phyloP scores from a whole-genome alignment of 2,329 filamentous ascomycete genomes.

The Penicillium glabrum region DNA sequence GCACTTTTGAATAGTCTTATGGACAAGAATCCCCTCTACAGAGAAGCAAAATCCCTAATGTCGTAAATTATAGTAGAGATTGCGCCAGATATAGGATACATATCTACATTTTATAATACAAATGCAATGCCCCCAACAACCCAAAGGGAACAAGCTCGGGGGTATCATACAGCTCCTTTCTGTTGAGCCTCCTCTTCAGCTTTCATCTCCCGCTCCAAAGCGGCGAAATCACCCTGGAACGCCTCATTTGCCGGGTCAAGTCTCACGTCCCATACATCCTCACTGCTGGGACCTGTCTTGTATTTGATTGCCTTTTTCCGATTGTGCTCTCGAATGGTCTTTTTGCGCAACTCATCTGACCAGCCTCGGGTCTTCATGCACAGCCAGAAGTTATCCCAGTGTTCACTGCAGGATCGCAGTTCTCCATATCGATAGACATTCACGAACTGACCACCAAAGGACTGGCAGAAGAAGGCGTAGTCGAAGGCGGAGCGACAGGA shows the following conservation, averaged over 20 bases:
- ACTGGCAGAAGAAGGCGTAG: slow-evolving; percentile 90
- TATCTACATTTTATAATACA: slow-evolving; percentile 12
- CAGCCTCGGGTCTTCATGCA: slow-evolving; percentile 83
- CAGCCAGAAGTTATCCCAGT: slow-evolving; percentile 96
- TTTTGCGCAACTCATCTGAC: slow-evolving; percentile 59
- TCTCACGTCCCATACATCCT: slow-evolving; percentile 85
- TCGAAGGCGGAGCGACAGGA: slow-evolving; percentile 91
- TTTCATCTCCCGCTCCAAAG: slow-evolving; percentile 43
- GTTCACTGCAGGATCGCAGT: slow-evolving; percentile 73
- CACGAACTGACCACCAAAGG: slow-evolving; percentile 85
- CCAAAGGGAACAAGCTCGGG: background rate
- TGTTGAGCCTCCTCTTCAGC: slow-evolving; percentile 43
- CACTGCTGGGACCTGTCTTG: slow-evolving; percentile 70
- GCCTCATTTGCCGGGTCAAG: slow-evolving; percentile 58
- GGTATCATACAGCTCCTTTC: slow-evolving; percentile 21
- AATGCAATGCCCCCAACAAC: background rate
- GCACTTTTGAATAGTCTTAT: background rate
- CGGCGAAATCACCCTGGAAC: slow-evolving; percentile 46
- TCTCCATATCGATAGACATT: slow-evolving; percentile 84
- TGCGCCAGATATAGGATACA: slow-evolving; percentile 2
- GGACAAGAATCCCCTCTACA: background rate
- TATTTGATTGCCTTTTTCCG: slow-evolving; percentile 66
- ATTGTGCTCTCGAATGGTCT: slow-evolving; percentile 65
- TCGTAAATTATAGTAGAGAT: slow-evolving; percentile 8
- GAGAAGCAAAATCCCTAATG: background rate